Evolutionary conservation across 2,329 filamentous ascomycete species (phyloP), one percentile per base, ranked within the genome.

Genomic region (Sporothrix dimorphospora): DNA sequence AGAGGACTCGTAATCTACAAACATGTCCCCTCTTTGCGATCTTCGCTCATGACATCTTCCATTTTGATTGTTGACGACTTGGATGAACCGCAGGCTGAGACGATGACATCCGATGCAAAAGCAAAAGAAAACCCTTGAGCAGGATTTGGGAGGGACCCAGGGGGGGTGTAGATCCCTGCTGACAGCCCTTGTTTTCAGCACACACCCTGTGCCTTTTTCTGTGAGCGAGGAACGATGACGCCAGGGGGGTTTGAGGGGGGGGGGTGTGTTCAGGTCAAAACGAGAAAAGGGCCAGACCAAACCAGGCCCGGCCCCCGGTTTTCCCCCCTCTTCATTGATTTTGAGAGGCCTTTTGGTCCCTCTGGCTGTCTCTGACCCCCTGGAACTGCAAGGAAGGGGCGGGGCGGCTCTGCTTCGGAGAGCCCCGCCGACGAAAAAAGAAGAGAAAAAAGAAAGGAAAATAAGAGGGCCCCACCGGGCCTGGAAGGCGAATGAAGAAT

Each of bases 351-450:
- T 14, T 55, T 5, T n/a, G 16, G 4, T 12, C 30, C 9, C 21
- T 40, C n/a, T 24, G 53, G 3, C 12, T 47, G 42, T 47, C 42
- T 47, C 42, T 19, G 42, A 47, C 3, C 21, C 51, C 51, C 51
- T 55, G 57, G 57, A 7, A 61, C 16, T 21, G 30, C 30, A 61
- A 61, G 16, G 19, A 55, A 51, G 27, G 24, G 63, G 45, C 24
- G 63, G 42, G 66, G 66, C 66, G 66, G 66, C 66, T 69, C 66
- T 69, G 66, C 66, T 24, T 69, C 66, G 47, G 66, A 55, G 49
- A n/a, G 66, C 42, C 42, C 34, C 49, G 67, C 49, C 30, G 19
- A 19, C 1, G 11, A 47, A 67, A 67, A 34, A 67, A 65, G 12
- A 19, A 42, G 14, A 45, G 5, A 12, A 65, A 65, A 4, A 24